Evolutionary conservation across 805 yeast genomes (phyloP), one percentile per base, ranked within the genome.

Genomic region (Monosporozyma aquatica): DNA sequence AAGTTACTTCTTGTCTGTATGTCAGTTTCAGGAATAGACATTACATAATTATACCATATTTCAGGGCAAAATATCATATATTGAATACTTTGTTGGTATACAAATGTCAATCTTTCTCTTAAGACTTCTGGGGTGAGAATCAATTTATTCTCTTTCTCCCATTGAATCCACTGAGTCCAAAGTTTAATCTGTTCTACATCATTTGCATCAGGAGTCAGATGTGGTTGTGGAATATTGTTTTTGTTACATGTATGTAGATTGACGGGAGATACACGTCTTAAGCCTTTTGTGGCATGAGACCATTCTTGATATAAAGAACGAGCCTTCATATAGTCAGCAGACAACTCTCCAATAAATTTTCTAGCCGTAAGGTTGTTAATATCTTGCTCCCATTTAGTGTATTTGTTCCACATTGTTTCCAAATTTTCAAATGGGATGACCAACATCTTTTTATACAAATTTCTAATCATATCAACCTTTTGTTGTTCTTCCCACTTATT

Each of bases 401-500:
- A 90, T 40, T 69, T 78, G 45, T 75, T 68, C 98, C 98, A 90
- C 43, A 83, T 68, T 18, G 69, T 71, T 58, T 89, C 96, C 38
- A 90, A 65, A 46, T 78, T 76, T 39, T 73, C 72, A 22, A 85
- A 70, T 4, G 98, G 98, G n/a, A 78, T 71, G n/a, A 74, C 67
- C 15, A 87, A 69, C 48, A 82, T 77, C 45, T 74, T 74, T 50
- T 82, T 76, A 60, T 81, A 86, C 4, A 82, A 71, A 47, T 78
- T 79, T 52, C 97, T 72, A 37, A 83, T 74, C 54, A 80, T 67
- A 54, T 86, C 95, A 54, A 75, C 72, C 49, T 84, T 81, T 52
- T 83, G 89, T 56, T 83, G 87, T 48, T 77, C 81, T 56, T 90
- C 97, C 82, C 90, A 86, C 35, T 80, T 76, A 27, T 80, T 77